A percentile compares a stretch with the other conserved stretches of the same genome.
Evolutionary conservation across 2,329 filamentous ascomycete genomes (phyloP).

Genomic region (Fusarium pseudocircinatum): DNA sequence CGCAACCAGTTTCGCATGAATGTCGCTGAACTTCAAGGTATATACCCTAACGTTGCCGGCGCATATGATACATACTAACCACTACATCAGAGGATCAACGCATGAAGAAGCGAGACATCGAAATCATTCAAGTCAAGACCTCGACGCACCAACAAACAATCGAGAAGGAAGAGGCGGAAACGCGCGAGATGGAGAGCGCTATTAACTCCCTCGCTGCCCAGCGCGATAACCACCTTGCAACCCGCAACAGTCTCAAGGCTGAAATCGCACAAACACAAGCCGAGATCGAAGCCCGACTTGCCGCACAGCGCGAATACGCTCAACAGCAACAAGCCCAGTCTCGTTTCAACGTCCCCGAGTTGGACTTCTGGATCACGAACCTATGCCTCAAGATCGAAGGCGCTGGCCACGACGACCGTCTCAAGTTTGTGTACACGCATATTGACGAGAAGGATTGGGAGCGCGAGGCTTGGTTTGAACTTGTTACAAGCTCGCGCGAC

Average conservation of each 20-base stretch:
- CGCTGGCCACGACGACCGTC: constrained; percentile 80
- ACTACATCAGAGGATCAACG: constrained; percentile 81
- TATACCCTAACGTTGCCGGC: constrained; percentile 50
- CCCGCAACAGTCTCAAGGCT: constrained; percentile 65
- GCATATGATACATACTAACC: neutral
- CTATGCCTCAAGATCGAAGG: constrained; percentile 91
- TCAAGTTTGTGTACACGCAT: constrained; percentile 91
- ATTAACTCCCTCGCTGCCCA: constrained; percentile 68
- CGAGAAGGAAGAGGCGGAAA: constrained; percentile 81
- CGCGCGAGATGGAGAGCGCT: constrained; percentile 74
- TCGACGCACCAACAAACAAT: constrained; percentile 77
- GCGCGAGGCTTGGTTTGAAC: constrained; percentile 91
- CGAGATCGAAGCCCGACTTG: constrained; percentile 74
- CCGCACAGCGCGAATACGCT: constrained; percentile 77
- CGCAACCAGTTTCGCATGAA: constrained; percentile 93
- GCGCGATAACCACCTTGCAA: constrained; percentile 67
- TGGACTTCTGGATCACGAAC: constrained; percentile 95
- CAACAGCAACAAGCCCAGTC: constrained; percentile 83
- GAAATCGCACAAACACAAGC: constrained; percentile 75
- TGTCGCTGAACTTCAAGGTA: constrained; percentile 89
- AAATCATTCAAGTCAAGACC: constrained; percentile 79
- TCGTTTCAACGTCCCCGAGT: constrained; percentile 89
- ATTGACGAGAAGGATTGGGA: constrained; percentile 89
- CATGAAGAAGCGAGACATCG: constrained; percentile 87
- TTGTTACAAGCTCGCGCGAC: constrained; percentile 81